Percentiles rank a stretch among this genome's conserved stretches.
Conservation (phyloP, 805 yeast species). For the Cephaloascus albidus region DNA sequence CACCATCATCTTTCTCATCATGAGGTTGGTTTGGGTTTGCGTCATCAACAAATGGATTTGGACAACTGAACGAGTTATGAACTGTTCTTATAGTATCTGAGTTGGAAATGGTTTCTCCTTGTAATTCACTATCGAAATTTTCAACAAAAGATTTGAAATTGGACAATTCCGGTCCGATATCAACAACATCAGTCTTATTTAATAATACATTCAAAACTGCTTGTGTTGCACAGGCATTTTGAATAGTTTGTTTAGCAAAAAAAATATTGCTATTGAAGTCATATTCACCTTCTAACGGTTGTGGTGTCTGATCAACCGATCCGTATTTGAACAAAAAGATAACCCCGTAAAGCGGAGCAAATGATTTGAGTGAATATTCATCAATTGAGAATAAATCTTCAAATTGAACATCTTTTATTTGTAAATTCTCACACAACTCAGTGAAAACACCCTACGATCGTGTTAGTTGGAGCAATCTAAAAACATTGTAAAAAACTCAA, state of each 20-base stretch:
- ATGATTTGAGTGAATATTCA: slow-evolving; percentile 20
- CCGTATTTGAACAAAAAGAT: slow-evolving; percentile 57
- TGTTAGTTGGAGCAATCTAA: slow-evolving; percentile 6
- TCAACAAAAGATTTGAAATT: slow-evolving; percentile 40
- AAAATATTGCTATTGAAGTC: slow-evolving; percentile 31
- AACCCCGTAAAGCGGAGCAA: slow-evolving; percentile 45
- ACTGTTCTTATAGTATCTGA: slow-evolving; percentile 45
- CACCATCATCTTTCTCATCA: slow-evolving; percentile 36
- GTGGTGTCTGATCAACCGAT: slow-evolving; percentile 18
- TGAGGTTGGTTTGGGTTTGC: slow-evolving; percentile 16
- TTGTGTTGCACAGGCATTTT: slow-evolving; percentile 69
- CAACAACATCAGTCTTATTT: slow-evolving; percentile 26
- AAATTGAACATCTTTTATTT: slow-evolving; percentile 43
- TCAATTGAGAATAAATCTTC: slow-evolving; percentile 51
- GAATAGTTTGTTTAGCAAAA: slow-evolving; percentile 56
- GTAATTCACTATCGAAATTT: slow-evolving; percentile 44
- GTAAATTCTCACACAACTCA: slow-evolving; percentile 47
- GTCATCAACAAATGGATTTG: slow-evolving; percentile 41
- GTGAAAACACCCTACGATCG: slow-evolving; percentile 45
- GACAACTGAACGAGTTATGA: slow-evolving; percentile 56
- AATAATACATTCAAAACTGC: slow-evolving; percentile 52
- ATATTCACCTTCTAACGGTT: slow-evolving; percentile 35
- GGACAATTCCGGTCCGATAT: slow-evolving; percentile 37
- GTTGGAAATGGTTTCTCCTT: slow-evolving; percentile 54
- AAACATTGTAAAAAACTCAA: neutral